phyloP scores from a whole-genome alignment of 805 yeast species.

The Yamadazyma olivae region DNA sequence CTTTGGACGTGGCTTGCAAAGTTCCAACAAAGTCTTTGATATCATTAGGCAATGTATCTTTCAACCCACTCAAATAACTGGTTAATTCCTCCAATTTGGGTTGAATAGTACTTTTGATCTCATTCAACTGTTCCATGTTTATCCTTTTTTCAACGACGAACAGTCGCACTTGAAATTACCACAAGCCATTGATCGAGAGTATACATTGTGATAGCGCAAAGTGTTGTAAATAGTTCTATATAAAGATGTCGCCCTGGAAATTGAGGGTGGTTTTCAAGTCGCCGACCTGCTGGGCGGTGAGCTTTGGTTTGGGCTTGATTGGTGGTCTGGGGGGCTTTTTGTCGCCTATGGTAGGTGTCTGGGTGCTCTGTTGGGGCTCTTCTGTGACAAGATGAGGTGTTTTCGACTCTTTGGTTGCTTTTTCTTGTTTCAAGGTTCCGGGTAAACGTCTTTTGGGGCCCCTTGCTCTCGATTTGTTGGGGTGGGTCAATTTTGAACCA shows the following conservation, averaged over 20 bases:
- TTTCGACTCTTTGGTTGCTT: conserved; percentile 9
- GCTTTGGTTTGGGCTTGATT: no score
- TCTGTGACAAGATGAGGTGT: no score
- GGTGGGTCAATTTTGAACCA: conserved; percentile 34
- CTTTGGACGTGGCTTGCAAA: conserved; percentile 8
- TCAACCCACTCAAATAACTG: conserved; percentile 5
- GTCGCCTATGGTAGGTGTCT: no score
- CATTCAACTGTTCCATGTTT: conserved; percentile 9
- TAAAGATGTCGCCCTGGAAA: conserved; percentile 14
- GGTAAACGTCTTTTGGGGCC: conserved; percentile 55
- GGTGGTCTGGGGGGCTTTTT: no score
- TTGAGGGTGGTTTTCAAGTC: conserved; percentile 10
- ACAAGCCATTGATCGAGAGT: no score
- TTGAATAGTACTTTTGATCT: conserved; percentile 6
- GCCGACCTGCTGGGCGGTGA: no score
- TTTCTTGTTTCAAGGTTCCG: conserved; percentile 11
- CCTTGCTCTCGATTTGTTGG: conserved; percentile 44
- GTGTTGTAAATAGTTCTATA: no score
- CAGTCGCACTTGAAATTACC: no score
- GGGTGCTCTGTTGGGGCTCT: no score
- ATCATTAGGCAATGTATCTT: conserved; percentile 5
- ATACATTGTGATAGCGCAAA: no score
- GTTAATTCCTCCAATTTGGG: conserved; percentile 10
- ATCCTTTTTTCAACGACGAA: not conserved
- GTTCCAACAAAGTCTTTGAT: conserved; percentile 7